Conservation (phyloP, 495 filamentous ascomycete species). For the Friedmanniomyces endolithicus region DNA sequence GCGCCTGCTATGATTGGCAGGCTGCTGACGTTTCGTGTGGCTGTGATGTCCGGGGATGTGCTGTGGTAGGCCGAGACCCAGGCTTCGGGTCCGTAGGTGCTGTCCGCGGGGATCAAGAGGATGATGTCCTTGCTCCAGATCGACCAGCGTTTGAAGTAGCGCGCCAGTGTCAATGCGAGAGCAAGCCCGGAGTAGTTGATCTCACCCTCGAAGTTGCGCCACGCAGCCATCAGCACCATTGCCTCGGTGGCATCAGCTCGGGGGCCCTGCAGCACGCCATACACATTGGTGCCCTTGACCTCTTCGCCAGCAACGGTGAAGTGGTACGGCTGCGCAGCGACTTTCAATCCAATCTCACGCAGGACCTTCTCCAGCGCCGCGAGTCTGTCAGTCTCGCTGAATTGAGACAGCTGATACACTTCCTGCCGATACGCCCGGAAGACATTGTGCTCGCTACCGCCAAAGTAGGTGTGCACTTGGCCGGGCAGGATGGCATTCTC, state of each 20-base stretch:
- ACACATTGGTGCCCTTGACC: conserved; percentile 77
- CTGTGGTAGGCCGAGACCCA: conserved; percentile 98
- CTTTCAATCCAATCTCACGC: conserved; percentile 52
- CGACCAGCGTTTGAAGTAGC: conserved; percentile 97
- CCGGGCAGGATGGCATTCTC: conserved; percentile 94
- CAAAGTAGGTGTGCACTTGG: conserved; percentile 95
- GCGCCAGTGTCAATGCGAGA: conserved; percentile 68
- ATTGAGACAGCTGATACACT: conserved; percentile 39
- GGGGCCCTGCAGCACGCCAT: conserved; percentile 88
- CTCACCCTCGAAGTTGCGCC: conserved; percentile 68
- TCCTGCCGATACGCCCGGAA: conserved; percentile 88
- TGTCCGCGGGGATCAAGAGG: conserved; percentile 77
- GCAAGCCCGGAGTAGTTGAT: conserved; percentile 79
- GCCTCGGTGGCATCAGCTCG: conserved; percentile 97
- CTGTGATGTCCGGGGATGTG: conserved; percentile 49
- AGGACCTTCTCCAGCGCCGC: conserved; percentile 7
- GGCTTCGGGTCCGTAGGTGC: conserved; percentile 79
- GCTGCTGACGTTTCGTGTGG: conserved; percentile 43
- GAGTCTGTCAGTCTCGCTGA: conserved; percentile 4
- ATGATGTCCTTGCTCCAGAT: conserved; percentile 99
- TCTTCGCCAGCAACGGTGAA: conserved; percentile 62
- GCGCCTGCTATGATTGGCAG: conserved; percentile 84
- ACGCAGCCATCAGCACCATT: conserved; percentile 79
- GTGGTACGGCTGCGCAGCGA: conserved; percentile 70
- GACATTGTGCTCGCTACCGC: conserved; percentile 86